phyloP scores from a whole-genome alignment of 177 flowering plant species.

The Vitis hybrid region DNA sequence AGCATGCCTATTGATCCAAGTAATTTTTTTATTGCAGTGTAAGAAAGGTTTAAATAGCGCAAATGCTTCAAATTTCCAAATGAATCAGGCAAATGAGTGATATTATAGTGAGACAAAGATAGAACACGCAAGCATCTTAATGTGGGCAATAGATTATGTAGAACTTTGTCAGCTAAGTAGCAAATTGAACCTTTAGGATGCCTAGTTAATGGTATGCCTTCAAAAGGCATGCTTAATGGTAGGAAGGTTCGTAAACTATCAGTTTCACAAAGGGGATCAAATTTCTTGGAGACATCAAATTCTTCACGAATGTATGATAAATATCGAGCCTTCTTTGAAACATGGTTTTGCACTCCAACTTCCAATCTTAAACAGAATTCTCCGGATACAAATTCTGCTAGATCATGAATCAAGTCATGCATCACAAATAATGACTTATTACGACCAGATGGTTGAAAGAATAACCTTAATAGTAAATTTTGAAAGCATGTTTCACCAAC shows the following conservation, averaged over 20 bases:
- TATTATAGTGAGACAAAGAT: conserved; percentile 1
- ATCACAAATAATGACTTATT: conserved; percentile 14
- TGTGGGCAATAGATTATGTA: conserved; percentile 5
- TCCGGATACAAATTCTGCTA: conserved; percentile 25
- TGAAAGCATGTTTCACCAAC: conserved; percentile 25
- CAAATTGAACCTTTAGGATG: too few relatives aligned
- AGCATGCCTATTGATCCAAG: conserved; percentile 22
- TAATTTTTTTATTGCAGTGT: conserved; percentile 15
- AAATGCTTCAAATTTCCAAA: conserved; percentile 30
- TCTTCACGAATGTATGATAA: conserved; percentile 6
- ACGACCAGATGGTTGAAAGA: conserved; percentile 16
- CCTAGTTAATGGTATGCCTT: too few relatives aligned
- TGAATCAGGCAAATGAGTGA: conserved; percentile 14
- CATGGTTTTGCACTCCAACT: not conserved
- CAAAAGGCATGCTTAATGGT: not conserved
- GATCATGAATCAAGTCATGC: conserved; percentile 44
- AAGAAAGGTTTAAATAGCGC: conserved; percentile 31
- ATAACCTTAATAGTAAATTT: conserved; percentile 24
- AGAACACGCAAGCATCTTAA: conserved; percentile 20
- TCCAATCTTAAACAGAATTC: conserved; percentile 17
- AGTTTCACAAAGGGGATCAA: conserved; percentile 10
- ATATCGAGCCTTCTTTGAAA: conserved; percentile 20
- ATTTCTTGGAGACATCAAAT: not conserved
- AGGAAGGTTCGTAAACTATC: conserved; percentile 27
- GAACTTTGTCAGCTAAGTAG: not conserved